Conservation (phyloP, 306 rosid species). For the Quillaja saponaria region DNA sequence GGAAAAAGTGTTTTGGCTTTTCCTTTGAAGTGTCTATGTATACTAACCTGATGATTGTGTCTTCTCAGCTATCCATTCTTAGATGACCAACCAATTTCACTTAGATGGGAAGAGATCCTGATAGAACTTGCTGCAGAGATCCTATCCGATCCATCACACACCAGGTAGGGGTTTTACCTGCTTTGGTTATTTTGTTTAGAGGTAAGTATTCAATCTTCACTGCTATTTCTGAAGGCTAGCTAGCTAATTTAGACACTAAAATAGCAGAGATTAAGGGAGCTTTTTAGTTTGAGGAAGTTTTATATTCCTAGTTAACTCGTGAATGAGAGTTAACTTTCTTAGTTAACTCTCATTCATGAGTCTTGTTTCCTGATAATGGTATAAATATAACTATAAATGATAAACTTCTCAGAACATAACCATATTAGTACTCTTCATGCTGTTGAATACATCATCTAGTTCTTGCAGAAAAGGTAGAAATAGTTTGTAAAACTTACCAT, state of each 20-base stretch:
- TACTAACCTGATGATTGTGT: slow-evolving; percentile 32
- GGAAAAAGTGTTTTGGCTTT: slow-evolving; percentile 4
- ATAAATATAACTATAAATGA: too few species aligned
- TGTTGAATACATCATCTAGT: too few species aligned
- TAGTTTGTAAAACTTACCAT: slow-evolving; percentile 7
- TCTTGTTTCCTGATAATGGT: too few species aligned
- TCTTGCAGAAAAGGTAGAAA: too few species aligned
- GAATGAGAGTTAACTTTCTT: too few species aligned
- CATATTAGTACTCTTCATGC: too few species aligned
- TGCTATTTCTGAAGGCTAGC: background rate
- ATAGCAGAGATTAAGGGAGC: too few species aligned
- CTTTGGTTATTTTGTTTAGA: slow-evolving; percentile 1
- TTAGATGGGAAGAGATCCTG: slow-evolving; percentile 79
- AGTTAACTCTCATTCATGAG: too few species aligned
- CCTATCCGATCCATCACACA: slow-evolving; percentile 65
- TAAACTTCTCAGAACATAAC: too few species aligned
- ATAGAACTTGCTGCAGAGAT: slow-evolving; percentile 72
- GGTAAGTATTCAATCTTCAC: background rate
- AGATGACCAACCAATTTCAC: slow-evolving; percentile 77
- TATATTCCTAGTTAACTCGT: too few species aligned
- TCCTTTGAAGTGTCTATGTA: background rate
- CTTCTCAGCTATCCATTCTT: slow-evolving; percentile 76
- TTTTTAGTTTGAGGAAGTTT: too few species aligned
- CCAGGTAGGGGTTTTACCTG: slow-evolving; percentile 43
- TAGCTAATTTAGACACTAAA: slow-evolving; percentile 16